Base-by-base conservation (phyloP, 108 stramenopile species). In the Skeletonema potamos region DNA sequence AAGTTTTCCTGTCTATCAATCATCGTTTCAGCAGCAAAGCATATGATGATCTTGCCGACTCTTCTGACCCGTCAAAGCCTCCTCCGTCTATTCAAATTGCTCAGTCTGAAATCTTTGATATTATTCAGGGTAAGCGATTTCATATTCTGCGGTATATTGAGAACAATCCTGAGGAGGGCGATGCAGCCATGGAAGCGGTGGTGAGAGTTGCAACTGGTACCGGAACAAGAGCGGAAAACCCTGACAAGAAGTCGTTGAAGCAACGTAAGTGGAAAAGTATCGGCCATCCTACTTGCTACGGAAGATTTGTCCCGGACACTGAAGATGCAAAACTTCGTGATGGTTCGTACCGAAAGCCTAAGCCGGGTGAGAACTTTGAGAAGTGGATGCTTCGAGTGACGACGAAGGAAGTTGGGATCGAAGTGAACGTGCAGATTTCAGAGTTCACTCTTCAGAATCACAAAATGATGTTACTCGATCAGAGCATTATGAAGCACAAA, bases 391-490 rank as follows among this genome's bases (percentile, higher is more conserved):
- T 98, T 17, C 88, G 90, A 56, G 96, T 96, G 8, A 99, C 98
- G 48, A 99, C 97, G 13, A 94, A 94, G 70, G 91, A 92, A 48
- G 97, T 97, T n/a, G 97, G 96, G 13, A 99, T 97, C 58, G 97
- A 98, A 76, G 91, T 97, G 44, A 96, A 97, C 72, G 74, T 96
- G 17, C 98, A 99, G 72, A 87, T 98, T 13, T 96, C 96, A 56
- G 98, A 99, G 76, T 98, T 98, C 77, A 98, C 98, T 3, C 82
- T 99, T 29, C 97, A 98, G 68, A 96, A 97, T 68, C 98, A 98
- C 86, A 95, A 97, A 65, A 97, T 98, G 95, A 89, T 93, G 43
- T 73, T 98, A 28, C 88, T 99, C 6, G 97, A 98, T 69, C 85
- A 81, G 3, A 84, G 92, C 41, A 92, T 99, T 26, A 76, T 95